Conservation (phyloP, 176 grass and related monocot species). For the Triticum urartu region DNA sequence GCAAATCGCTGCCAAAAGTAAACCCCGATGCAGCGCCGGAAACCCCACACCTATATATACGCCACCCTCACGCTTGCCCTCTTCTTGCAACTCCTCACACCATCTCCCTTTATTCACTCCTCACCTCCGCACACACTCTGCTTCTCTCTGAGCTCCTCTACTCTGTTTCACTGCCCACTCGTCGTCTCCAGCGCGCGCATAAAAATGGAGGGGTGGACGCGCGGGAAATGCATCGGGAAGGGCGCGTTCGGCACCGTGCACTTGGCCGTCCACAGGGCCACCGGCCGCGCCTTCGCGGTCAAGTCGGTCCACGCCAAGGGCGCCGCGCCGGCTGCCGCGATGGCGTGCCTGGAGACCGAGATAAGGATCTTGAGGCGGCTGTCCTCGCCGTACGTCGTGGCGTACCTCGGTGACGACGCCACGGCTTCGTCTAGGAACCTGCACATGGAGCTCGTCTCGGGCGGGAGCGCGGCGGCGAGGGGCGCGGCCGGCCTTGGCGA, state of each 20-base stretch:
- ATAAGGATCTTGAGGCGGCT: slow-evolving; percentile 65
- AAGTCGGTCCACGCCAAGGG: slow-evolving; percentile 56
- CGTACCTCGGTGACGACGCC: slow-evolving; percentile 64
- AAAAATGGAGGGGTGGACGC: slow-evolving; percentile 35
- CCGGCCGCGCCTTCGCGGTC: slow-evolving; percentile 63
- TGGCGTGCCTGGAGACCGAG: slow-evolving; percentile 72
- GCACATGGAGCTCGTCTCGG: slow-evolving; percentile 75
- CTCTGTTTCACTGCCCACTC: background rate
- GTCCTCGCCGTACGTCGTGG: slow-evolving; percentile 71
- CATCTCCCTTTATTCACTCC: background rate
- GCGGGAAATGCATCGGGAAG: slow-evolving; percentile 68
- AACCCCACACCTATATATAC: slow-evolving; percentile 46
- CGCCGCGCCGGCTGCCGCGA: slow-evolving; percentile 22
- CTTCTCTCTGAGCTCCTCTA: background rate
- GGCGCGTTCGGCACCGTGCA: slow-evolving; percentile 76
- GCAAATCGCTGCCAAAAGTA: background rate
- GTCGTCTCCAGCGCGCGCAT: background rate
- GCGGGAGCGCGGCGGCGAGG: slow-evolving; percentile 41
- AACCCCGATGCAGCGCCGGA: background rate
- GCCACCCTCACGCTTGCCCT: slow-evolving; percentile 22
- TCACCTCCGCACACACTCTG: background rate
- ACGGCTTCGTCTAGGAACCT: slow-evolving; percentile 47
- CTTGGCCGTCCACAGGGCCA: slow-evolving; percentile 51
- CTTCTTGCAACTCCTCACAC: slow-evolving; percentile 34
- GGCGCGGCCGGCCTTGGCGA: slow-evolving; percentile 32